Evolutionary conservation across 2,329 filamentous ascomycete species (phyloP).

Genomic region (Penicillium sp.): DNA sequence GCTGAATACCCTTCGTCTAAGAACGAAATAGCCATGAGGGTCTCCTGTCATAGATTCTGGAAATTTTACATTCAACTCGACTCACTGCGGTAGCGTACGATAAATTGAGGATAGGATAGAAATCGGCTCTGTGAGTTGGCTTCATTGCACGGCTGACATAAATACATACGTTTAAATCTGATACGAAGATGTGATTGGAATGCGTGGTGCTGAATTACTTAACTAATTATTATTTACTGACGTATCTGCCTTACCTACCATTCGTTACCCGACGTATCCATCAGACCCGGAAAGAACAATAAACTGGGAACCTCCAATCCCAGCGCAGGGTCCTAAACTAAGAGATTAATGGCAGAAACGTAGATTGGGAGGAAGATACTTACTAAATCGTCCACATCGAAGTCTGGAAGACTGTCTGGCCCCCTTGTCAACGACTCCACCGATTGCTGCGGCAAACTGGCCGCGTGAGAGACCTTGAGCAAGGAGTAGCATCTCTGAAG

Average conservation of each 20-base stretch:
- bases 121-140: no score
- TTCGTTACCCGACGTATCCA: conserved; percentile 8
- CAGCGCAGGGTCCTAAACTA: conserved; percentile 8
- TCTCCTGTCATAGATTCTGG: no score
- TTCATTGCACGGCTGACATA: no score
- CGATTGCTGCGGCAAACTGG: conserved; percentile 21
- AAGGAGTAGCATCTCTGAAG: conserved; percentile 15
- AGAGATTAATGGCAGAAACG: conserved; percentile 1
- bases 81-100: no score
- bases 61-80: no score
- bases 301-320: conserved; percentile 13
- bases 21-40: no score
- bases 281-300: conserved; percentile 13
- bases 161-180: no score
- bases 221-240: background rate
- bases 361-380: conserved; percentile 6
- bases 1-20: no score
- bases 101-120: no score
- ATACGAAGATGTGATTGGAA: no score
- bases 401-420: conserved; percentile 4
- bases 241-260: background rate
- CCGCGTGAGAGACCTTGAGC: conserved; percentile 11
- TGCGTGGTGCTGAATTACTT: no score
- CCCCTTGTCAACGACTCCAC: conserved; percentile 44
- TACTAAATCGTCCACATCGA: conserved; percentile 12